Conservation (phyloP, 371 early-diverging fungal genomes). For the Syncephalastrum racemosum region DNA sequence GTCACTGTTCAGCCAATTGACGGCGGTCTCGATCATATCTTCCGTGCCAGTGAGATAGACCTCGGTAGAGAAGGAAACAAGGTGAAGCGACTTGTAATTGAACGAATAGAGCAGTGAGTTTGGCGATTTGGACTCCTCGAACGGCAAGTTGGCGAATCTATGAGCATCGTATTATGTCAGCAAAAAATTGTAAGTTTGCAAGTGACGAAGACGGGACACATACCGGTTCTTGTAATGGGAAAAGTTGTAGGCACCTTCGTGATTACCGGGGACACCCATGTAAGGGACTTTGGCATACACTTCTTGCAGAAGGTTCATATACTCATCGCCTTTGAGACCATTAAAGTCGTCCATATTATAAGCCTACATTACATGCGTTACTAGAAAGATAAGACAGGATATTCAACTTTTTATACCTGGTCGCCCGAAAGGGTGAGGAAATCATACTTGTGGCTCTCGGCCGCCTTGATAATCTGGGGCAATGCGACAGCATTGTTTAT, state of each 20-base stretch:
- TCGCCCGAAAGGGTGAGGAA: constrained; percentile 48
- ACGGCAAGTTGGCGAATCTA: constrained; percentile 40
- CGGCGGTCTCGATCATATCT: constrained; percentile 28
- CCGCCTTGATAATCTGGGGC: constrained; percentile 29
- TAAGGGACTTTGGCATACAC: constrained; percentile 40
- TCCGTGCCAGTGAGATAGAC: constrained; percentile 32
- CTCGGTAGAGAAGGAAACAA: constrained; percentile 47
- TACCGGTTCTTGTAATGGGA: constrained; percentile 47
- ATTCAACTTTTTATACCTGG: constrained; percentile 16
- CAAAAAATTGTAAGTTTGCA: not conserved
- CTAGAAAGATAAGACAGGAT: too few species aligned
- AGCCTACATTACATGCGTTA: constrained; percentile 11
- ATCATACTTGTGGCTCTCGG: constrained; percentile 38
- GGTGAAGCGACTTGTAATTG: constrained; percentile 44
- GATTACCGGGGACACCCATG: constrained; percentile 45
- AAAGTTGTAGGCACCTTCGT: constrained; percentile 45
- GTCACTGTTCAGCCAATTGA: constrained; percentile 44
- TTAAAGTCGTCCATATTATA: constrained; percentile 45
- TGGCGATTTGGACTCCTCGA: constrained; percentile 30
- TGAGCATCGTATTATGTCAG: not conserved
- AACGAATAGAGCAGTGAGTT: constrained; percentile 40
- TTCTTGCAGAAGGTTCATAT: constrained; percentile 41
- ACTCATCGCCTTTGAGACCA: constrained; percentile 48
- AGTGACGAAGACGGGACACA: not conserved
- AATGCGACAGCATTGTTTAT: constrained; percentile 42